These are phyloP conservation scores for Candida tammaniensis DNA, from an alignment of 805 yeast species.

Conservation along the genomic window DNA sequence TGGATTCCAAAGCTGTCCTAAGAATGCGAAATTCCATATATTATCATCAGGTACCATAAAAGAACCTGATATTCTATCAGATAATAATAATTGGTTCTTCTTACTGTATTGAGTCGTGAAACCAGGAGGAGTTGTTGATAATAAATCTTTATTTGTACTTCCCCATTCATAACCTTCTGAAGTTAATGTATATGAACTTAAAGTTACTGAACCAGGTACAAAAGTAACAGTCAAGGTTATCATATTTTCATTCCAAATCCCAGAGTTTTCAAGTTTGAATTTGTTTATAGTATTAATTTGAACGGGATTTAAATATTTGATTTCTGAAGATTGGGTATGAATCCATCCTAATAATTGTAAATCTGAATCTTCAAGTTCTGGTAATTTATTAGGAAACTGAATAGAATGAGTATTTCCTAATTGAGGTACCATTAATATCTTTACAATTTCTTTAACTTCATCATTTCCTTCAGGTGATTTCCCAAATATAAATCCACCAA, in stretches of 20 bases:
- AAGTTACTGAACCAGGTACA: constrained; percentile 80
- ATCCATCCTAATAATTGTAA: constrained; percentile 89
- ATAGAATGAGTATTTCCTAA: constrained; percentile 68
- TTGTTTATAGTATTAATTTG: constrained; percentile 65
- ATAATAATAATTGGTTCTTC: constrained; percentile 65
- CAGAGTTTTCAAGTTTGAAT: constrained; percentile 31
- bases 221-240: constrained; percentile 66
- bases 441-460: constrained; percentile 72
- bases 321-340: constrained; percentile 78
- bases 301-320: constrained; percentile 58
- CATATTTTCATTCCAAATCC: constrained; percentile 41
- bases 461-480: constrained; percentile 68
- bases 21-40: constrained; percentile 88
- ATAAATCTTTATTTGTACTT: constrained; percentile 49
- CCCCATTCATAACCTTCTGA: constrained; percentile 83
- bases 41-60: constrained; percentile 82
- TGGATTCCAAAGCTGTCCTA: constrained; percentile 79
- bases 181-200: constrained; percentile 61
- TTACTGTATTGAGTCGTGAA: constrained; percentile 58
- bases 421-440: constrained; percentile 83
- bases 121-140: constrained; percentile 62
- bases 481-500: constrained; percentile 82
- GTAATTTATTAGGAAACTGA: constrained; percentile 52
- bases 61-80: constrained; percentile 75
- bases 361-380: constrained; percentile 39